These are phyloP conservation scores for Globisporangium paroecandrum DNA, from an alignment of 352 stramenopile species.

Conservation along the genomic window DNA sequence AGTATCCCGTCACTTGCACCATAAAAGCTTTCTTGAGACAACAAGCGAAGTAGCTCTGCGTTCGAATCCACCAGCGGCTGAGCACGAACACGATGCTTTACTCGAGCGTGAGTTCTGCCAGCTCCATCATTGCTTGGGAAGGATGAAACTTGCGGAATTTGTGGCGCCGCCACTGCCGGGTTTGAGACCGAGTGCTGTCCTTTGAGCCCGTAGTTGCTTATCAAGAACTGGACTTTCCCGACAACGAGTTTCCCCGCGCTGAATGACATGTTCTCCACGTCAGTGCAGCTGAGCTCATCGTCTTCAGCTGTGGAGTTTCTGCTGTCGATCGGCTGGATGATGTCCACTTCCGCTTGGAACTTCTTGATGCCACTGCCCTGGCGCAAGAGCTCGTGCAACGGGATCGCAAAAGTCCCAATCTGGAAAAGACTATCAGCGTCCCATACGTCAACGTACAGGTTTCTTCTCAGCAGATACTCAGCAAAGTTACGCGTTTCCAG, in stretches of 20 bases:
- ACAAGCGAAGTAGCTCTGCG: conserved; percentile 56
- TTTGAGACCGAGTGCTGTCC: conserved; percentile 27
- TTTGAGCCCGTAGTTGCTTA: conserved; percentile 86
- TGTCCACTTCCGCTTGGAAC: conserved; percentile 78
- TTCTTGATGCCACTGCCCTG: conserved; percentile 90
- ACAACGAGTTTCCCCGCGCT: conserved; percentile 19
- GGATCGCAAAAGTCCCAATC: conserved; percentile 80
- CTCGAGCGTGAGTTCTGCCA: conserved; percentile 14
- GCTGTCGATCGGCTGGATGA: conserved; percentile 31
- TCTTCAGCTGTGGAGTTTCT: not conserved
- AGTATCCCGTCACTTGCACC: conserved; percentile 4
- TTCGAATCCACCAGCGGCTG: conserved; percentile 70
- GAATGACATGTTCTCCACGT: conserved; percentile 6
- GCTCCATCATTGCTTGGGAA: not conserved
- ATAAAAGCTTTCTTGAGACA: conserved; percentile 70
- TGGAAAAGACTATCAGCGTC: conserved; percentile 90
- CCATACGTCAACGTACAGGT: conserved; percentile 91
- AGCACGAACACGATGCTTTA: conserved; percentile 72
- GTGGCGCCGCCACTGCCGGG: conserved; percentile 6
- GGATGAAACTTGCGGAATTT: not conserved
- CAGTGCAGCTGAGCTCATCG: conserved; percentile 2
- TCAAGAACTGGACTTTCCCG: conserved; percentile 80
- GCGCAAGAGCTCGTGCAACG: conserved; percentile 84
- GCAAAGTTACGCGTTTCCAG: conserved; percentile 79
- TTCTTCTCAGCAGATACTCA: conserved; percentile 82